Evolutionary conservation across 345 rosid genomes (phyloP), one percentile per base, ranked within the genome.

Genomic region (Salix udensis): DNA sequence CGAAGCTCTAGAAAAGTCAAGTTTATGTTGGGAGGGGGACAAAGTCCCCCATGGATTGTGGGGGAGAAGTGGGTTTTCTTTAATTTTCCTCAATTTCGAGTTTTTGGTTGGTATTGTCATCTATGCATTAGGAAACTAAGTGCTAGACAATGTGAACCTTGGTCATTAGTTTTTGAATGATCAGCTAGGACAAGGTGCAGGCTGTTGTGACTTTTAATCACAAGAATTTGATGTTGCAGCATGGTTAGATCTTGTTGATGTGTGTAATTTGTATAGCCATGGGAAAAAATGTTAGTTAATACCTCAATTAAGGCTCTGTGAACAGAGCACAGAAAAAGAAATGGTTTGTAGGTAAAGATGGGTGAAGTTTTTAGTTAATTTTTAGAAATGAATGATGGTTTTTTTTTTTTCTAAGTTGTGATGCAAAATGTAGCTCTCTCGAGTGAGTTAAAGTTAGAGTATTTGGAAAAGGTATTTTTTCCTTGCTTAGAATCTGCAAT

Each of bases 291-390:
- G 30, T 28, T 28, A 28, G 30, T 28, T 1, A 28, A 28, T 28
- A 28, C 30, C 28, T 28, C 30, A 28, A 28, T 28, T 28, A 28
- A 28, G 30, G 30, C 30, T 28, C 30, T 28, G 30, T 1, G 0
- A 28, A 28, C 30, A 28, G 30, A 28, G 30, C 30, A 28, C 81
- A 76, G 76, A 88, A 75, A 88, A 89, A 89, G 85, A 83, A 76
- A 72, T 84, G 79, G 84, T 23, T 55, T 55, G 24, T 4, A 55
- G 61, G 61, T 55, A 55, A 55, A 21, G 61, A n/a, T 21, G n/a
- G 8, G n/a, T 8, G 7, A 21, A 23, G 8, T 55, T 55, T 8
- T n/a, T 19, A 7, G 23, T 8, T 55, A 55, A 55, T 55, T 55
- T 55, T 55, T 26, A 55, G 61, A 55, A 55, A n/a, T n/a, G 61